Conservation (phyloP, 768 basidiomycete genomes). For the Sporobolomyces phaffii region DNA sequence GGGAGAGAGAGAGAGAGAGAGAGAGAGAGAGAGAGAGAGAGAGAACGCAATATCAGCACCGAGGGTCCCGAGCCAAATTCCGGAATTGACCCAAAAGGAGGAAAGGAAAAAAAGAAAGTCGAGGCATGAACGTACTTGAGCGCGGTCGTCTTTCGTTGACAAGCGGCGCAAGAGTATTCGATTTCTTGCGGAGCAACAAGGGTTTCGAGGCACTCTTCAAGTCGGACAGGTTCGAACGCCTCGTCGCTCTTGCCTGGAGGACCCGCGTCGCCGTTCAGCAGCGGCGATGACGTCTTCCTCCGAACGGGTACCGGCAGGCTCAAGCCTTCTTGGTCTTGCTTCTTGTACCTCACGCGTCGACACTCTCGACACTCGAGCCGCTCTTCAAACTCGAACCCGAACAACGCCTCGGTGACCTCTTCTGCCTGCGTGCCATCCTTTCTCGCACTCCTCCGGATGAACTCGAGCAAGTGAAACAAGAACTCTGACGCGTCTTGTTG, state of each 20-base stretch:
- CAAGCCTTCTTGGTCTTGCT: conserved; percentile 68
- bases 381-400: conserved; percentile 80
- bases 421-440: not conserved
- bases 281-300: conserved; percentile 37
- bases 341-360: conserved; percentile 70
- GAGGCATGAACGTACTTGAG: conserved; percentile 72
- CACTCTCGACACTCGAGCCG: conserved; percentile 75
- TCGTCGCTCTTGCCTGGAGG: conserved; percentile 55
- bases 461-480: conserved; percentile 69
- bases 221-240: conserved; percentile 58
- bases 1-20: too few species aligned
- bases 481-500: conserved; percentile 98
- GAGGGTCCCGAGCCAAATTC: too few species aligned
- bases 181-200: conserved; percentile 59
- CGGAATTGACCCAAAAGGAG: too few species aligned
- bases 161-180: conserved; percentile 75
- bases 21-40: too few species aligned
- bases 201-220: conserved; percentile 60
- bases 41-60: too few species aligned
- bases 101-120: too few species aligned
- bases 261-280: too few species aligned
- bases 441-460: conserved; percentile 49
- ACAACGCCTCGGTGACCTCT: conserved; percentile 60
- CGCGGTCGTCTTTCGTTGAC: conserved; percentile 63
- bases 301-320: conserved; percentile 71